Conservation (phyloP, 257 asterid genomes). For the Capsicum rhomboideum region DNA sequence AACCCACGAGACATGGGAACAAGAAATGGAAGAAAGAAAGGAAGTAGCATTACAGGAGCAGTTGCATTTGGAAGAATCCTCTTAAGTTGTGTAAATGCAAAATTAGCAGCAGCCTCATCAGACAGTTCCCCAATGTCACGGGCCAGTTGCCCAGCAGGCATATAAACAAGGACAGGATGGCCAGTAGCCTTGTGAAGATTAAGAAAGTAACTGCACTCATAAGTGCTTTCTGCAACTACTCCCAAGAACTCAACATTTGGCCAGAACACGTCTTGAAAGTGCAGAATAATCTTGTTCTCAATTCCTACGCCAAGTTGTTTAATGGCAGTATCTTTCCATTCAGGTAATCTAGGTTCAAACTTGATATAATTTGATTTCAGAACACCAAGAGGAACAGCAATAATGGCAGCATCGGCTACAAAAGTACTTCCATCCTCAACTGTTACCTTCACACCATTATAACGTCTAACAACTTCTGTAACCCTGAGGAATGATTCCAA, state of each 20-base stretch:
- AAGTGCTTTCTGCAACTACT: slow-evolving; percentile 79
- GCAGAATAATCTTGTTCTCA: slow-evolving; percentile 86
- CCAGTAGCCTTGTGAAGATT: slow-evolving; percentile 98
- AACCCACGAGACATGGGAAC: not conserved
- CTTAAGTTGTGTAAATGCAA: slow-evolving; percentile 75
- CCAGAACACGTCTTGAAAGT: slow-evolving; percentile 87
- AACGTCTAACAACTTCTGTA: slow-evolving; percentile 57
- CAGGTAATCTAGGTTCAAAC: slow-evolving; percentile 89
- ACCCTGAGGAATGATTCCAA: slow-evolving; percentile 36
- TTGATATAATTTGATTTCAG: slow-evolving; percentile 59
- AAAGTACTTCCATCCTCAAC: slow-evolving; percentile 82
- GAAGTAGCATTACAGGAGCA: slow-evolving; percentile 46
- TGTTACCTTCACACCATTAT: slow-evolving; percentile 72
- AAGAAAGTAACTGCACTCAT: slow-evolving; percentile 87
- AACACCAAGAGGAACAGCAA: slow-evolving; percentile 88
- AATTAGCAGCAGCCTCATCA: slow-evolving; percentile 80
- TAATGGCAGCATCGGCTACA: slow-evolving; percentile 91
- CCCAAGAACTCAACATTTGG: slow-evolving; percentile 98
- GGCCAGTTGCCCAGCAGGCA: slow-evolving; percentile 96
- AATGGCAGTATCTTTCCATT: slow-evolving; percentile 91
- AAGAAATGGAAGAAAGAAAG: not conserved
- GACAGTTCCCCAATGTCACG: slow-evolving; percentile 84
- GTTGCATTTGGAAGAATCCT: slow-evolving; percentile 81
- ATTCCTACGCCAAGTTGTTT: slow-evolving; percentile 82
- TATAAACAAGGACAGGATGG: slow-evolving; percentile 84